These are phyloP conservation scores for Phylloporus arenicola DNA, from an alignment of 768 basidiomycete genomes.

Conservation along the genomic window DNA sequence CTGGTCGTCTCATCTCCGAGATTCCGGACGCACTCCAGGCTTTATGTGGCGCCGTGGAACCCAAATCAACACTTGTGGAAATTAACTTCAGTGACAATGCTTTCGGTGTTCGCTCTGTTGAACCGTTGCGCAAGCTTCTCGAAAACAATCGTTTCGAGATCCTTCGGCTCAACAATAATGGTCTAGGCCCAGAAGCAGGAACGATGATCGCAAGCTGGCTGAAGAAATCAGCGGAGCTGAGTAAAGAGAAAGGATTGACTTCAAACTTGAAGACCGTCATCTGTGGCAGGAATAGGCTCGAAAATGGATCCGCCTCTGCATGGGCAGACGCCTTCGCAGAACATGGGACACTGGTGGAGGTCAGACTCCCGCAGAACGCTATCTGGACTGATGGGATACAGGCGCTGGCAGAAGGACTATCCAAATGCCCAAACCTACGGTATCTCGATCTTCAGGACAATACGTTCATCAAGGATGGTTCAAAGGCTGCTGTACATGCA, in stretches of 20 bases:
- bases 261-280: constrained; percentile 77
- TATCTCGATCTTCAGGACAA: constrained; percentile 92
- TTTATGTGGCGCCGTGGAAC: constrained; percentile 81
- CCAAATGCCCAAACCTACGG: constrained; percentile 58
- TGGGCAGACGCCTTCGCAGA: constrained; percentile 89
- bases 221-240: constrained; percentile 64
- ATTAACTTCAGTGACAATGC: constrained; percentile 95
- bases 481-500: constrained; percentile 48
- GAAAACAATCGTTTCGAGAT: constrained; percentile 73
- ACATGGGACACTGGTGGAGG: constrained; percentile 75
- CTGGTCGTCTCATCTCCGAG: constrained; percentile 90
- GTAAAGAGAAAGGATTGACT: constrained; percentile 56
- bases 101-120: constrained; percentile 91
- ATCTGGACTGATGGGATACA: constrained; percentile 90
- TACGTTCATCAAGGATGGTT: constrained; percentile 66
- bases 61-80: constrained; percentile 75
- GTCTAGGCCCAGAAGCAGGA: constrained; percentile 88
- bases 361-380: constrained; percentile 96
- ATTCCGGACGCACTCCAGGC: constrained; percentile 87
- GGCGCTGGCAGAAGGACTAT: constrained; percentile 69
- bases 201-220: constrained; percentile 80
- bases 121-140: constrained; percentile 89
- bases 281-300: constrained; percentile 94
- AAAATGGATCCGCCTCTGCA: constrained; percentile 75
- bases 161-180: constrained; percentile 94